phyloP scores from a whole-genome alignment of 164 flowering plant species.

The Macadamia integrifolia region DNA sequence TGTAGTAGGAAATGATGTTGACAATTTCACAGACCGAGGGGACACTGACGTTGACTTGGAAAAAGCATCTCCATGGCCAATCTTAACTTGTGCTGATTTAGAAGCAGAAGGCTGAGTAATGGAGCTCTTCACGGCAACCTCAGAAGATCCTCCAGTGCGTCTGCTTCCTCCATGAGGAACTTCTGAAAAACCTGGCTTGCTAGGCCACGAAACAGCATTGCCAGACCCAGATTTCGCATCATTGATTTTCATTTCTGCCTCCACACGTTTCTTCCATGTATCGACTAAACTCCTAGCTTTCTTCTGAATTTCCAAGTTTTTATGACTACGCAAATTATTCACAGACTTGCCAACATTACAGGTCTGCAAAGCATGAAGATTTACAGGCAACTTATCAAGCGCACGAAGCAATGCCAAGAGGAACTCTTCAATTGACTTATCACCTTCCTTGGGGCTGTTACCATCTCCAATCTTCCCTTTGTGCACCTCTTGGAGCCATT shows the following conservation, averaged over 20 bases:
- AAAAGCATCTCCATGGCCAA: slow-evolving; percentile 41
- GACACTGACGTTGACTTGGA: slow-evolving; percentile 41
- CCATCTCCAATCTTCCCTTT: slow-evolving; percentile 73
- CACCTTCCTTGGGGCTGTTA: slow-evolving; percentile 54
- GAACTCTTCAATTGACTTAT: slow-evolving; percentile 74
- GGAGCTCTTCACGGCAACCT: slow-evolving; percentile 48
- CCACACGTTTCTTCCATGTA: slow-evolving; percentile 99
- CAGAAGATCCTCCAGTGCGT: slow-evolving; percentile 44
- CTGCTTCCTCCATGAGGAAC: slow-evolving; percentile 52
- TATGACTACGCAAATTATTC: slow-evolving; percentile 59
- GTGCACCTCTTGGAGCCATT: slow-evolving; percentile 90
- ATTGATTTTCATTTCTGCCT: slow-evolving; percentile 72
- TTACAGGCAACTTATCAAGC: slow-evolving; percentile 84
- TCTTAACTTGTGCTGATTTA: slow-evolving; percentile 37
- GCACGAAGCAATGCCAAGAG: slow-evolving; percentile 82
- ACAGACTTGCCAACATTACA: slow-evolving; percentile 91
- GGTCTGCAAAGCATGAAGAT: slow-evolving; percentile 72
- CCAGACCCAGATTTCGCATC: slow-evolving; percentile 73
- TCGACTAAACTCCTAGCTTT: slow-evolving; percentile 76
- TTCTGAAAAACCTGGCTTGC: slow-evolving; percentile 47
- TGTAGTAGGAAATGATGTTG: slow-evolving; percentile 23
- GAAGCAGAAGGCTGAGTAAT: slow-evolving; percentile 46
- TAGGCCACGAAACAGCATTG: slow-evolving; percentile 58
- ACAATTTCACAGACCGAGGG: slow-evolving; percentile 40
- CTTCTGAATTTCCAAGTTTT: slow-evolving; percentile 56